A percentile compares a stretch with the other conserved stretches of the same genome.
Evolutionary conservation across 306 rosid species (phyloP).

Genomic region (Cucurbita ficifolia): DNA sequence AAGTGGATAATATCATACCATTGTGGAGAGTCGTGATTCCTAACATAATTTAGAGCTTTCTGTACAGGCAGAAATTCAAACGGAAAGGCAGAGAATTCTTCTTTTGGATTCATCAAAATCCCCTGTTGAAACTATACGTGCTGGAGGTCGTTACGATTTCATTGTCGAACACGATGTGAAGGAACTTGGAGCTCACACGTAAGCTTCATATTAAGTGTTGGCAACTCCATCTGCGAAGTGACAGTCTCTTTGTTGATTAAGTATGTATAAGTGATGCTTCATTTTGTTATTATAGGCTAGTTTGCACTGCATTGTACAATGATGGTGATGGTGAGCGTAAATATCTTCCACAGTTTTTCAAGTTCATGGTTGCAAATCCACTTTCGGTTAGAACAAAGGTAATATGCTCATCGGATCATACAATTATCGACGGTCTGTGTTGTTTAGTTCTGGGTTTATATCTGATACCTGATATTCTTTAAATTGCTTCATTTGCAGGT

Average conservation of each 20-base stretch:
- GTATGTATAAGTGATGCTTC: conserved; percentile 4
- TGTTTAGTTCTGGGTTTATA: background rate
- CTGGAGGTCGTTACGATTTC: conserved; percentile 92
- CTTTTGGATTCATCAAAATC: conserved; percentile 81
- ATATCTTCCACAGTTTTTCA: conserved; percentile 93
- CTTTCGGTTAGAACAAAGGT: conserved; percentile 97
- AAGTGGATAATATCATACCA: no score
- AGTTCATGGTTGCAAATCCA: conserved; percentile 87
- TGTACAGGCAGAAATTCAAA: conserved; percentile 86
- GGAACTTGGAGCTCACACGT: conserved; percentile 98
- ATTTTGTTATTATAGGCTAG: conserved; percentile 35
- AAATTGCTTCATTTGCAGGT: conserved; percentile 47
- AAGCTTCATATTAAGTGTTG: conserved; percentile 7
- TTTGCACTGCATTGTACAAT: conserved; percentile 87
- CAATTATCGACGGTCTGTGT: background rate
- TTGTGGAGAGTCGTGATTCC: no score
- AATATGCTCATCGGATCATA: background rate
- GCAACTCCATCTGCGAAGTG: background rate
- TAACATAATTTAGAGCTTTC: background rate
- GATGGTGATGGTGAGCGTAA: conserved; percentile 90
- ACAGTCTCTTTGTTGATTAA: background rate
- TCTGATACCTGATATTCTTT: conserved; percentile 4
- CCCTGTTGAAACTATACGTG: conserved; percentile 80
- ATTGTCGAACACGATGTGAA: conserved; percentile 95
- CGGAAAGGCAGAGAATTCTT: conserved; percentile 86